Evolutionary conservation across 1,139 yeast species (phyloP).

Genomic region (Protomyces arabidopsidicola): DNA sequence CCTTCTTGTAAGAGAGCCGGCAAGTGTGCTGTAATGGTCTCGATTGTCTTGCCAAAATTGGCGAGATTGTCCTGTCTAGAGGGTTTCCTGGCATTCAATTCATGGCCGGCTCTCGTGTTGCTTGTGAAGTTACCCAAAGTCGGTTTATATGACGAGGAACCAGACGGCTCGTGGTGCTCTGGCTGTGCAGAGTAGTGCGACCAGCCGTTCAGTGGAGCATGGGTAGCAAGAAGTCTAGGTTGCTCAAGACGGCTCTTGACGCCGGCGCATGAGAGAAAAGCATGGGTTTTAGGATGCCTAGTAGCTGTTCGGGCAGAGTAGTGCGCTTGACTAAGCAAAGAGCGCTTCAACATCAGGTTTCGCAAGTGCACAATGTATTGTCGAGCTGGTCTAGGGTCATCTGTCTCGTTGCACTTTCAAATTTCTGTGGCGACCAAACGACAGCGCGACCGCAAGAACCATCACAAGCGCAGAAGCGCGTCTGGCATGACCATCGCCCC

Average conservation of each 20-base stretch:
- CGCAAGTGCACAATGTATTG: too few relatives aligned
- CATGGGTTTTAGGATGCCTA: too few relatives aligned
- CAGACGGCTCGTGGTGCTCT: not conserved
- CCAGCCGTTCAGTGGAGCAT: not conserved
- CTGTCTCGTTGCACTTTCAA: too few relatives aligned
- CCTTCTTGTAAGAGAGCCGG: constrained; percentile 12
- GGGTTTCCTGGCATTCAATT: not conserved
- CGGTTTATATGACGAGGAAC: not conserved
- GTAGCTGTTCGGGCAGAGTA: too few relatives aligned
- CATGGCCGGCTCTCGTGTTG: not conserved
- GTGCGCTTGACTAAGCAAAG: too few relatives aligned
- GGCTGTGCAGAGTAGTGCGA: not conserved
- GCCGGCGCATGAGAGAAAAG: too few relatives aligned
- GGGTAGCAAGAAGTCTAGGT: not conserved
- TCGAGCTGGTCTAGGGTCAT: too few relatives aligned
- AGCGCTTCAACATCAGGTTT: too few relatives aligned
- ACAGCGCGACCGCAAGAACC: too few relatives aligned
- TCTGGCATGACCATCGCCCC: too few relatives aligned
- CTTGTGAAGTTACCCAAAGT: not conserved
- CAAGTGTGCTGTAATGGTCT: constrained; percentile 9
- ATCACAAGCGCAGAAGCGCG: too few relatives aligned
- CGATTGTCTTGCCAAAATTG: constrained; percentile 17
- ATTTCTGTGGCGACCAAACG: too few relatives aligned
- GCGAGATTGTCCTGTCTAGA: not conserved
- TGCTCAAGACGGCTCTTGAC: not conserved